phyloP scores from a whole-genome alignment of 495 filamentous ascomycete species.

The Tuber borchii region DNA sequence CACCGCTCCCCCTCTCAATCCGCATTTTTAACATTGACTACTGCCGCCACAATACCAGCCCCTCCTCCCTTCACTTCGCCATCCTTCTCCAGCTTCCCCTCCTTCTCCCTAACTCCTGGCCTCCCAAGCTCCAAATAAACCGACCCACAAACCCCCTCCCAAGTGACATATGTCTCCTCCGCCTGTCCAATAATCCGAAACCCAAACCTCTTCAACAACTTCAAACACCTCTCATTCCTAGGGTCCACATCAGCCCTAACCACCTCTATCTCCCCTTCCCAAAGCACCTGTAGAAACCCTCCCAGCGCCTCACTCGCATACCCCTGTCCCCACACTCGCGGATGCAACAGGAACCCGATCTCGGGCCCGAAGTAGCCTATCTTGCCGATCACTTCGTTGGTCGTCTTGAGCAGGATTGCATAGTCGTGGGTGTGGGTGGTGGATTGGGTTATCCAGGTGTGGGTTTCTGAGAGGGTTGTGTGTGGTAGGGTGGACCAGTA shows the following conservation, averaged over 20 bases:
- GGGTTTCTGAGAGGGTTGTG: not conserved
- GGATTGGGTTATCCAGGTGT: not conserved
- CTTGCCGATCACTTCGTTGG: constrained; percentile 8
- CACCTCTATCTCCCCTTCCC: not conserved
- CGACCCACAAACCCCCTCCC: constrained; percentile 17
- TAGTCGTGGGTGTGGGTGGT: not conserved
- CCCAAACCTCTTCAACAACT: constrained; percentile 13
- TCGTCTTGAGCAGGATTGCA: constrained; percentile 7
- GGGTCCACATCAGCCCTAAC: constrained; percentile 22
- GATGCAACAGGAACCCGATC: constrained; percentile 17
- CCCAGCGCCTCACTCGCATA: constrained; percentile 11
- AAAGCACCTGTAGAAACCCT: constrained; percentile 12
- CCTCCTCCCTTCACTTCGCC: not conserved
- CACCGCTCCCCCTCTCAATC: not conserved
- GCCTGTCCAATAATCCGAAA: constrained; percentile 7
- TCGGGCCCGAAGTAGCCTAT: not conserved
- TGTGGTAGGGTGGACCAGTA: constrained; percentile 6
- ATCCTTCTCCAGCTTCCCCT: not conserved
- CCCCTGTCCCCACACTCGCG: constrained; percentile 14
- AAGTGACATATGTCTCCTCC: not conserved
- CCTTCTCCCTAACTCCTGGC: not conserved
- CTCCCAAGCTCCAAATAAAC: constrained; percentile 18
- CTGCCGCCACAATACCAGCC: too few relatives aligned
- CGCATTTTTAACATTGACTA: not conserved
- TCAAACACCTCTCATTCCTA: constrained; percentile 18